phyloP scores from a whole-genome alignment of 129 eudicot genomes.

The Pulicaria dysenterica region DNA sequence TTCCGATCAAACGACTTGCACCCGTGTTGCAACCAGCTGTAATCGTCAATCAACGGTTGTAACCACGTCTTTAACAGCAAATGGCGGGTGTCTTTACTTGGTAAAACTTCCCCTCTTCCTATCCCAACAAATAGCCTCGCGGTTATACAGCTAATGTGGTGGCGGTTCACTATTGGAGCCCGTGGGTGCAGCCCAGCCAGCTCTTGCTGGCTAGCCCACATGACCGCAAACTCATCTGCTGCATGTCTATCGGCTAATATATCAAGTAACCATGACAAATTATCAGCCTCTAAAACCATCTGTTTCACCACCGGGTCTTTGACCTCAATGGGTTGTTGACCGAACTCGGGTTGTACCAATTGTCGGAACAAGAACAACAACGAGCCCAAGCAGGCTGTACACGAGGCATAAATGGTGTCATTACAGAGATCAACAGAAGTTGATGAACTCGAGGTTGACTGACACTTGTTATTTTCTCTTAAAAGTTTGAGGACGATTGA shows the following conservation, averaged over 20 bases:
- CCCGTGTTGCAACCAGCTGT: slow-evolving; percentile 87
- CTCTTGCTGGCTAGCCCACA: slow-evolving; percentile 85
- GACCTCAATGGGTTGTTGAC: slow-evolving; percentile 32
- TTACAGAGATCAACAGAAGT: slow-evolving; percentile 57
- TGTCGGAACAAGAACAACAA: slow-evolving; percentile 55
- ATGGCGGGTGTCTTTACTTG: slow-evolving; percentile 72
- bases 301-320: slow-evolving; percentile 63
- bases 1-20: slow-evolving; percentile 85
- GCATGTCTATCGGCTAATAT: slow-evolving; percentile 71
- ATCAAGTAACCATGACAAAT: slow-evolving; percentile 84
- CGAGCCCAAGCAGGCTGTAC: slow-evolving; percentile 54
- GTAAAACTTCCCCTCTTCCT: slow-evolving; percentile 84
- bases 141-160: slow-evolving; percentile 75
- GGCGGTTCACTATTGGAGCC: slow-evolving; percentile 55
- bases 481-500: slow-evolving; percentile 79
- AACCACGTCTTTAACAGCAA: slow-evolving; percentile 76
- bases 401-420: slow-evolving; percentile 63
- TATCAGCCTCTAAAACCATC: slow-evolving; percentile 77
- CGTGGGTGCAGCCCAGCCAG: slow-evolving; percentile 62
- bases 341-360: slow-evolving; percentile 58
- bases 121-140: slow-evolving; percentile 84
- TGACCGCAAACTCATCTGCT: slow-evolving; percentile 75
- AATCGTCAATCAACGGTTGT: slow-evolving; percentile 86
- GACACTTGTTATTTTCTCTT: slow-evolving; percentile 56
- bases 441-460: slow-evolving; percentile 45